A percentile compares a stretch with the other conserved stretches of the same genome.
These are phyloP conservation scores for Ustilago bromivora DNA, from an alignment of 1,284 basidiomycete genomes.

Conservation along the genomic window DNA sequence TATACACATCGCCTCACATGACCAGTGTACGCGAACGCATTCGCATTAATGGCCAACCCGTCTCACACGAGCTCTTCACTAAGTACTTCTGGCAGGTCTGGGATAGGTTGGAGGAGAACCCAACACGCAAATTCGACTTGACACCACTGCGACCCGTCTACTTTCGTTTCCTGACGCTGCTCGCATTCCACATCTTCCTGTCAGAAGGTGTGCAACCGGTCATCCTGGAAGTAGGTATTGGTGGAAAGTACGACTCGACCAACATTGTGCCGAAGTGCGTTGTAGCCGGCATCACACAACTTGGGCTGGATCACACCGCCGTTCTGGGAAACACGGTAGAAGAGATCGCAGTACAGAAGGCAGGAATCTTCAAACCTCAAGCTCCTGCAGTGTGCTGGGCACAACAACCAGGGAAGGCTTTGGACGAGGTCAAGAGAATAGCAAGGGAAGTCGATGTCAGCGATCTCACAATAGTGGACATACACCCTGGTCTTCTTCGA, in stretches of 20 bases:
- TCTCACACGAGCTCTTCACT: conserved; percentile 88
- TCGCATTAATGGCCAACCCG: conserved; percentile 88
- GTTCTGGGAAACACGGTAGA: conserved; percentile 89
- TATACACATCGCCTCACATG: conserved; percentile 97
- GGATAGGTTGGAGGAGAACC: conserved; percentile 83
- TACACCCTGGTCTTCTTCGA: conserved; percentile 38
- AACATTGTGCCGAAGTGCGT: conserved; percentile 92
- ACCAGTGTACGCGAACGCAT: conserved; percentile 96
- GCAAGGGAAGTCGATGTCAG: conserved; percentile 76
- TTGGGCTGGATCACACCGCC: conserved; percentile 93
- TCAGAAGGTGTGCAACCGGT: conserved; percentile 85
- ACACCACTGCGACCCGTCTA: conserved; percentile 86
- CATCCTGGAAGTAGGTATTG: conserved; percentile 95
- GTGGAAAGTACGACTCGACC: conserved; percentile 93
- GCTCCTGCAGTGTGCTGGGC: conserved; percentile 86
- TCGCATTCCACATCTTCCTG: conserved; percentile 92
- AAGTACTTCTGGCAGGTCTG: conserved; percentile 97
- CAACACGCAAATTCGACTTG: conserved; percentile 45
- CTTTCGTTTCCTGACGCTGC: conserved; percentile 91
- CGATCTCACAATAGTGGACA: conserved; percentile 31
- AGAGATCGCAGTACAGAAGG: conserved; percentile 95
- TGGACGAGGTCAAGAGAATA: conserved; percentile 77
- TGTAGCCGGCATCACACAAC: conserved; percentile 87
- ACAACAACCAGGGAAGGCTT: conserved; percentile 82
- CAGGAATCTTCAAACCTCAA: conserved; percentile 92